A percentile compares a stretch with the other conserved stretches of the same genome.
Evolutionary conservation across 768 basidiomycete genomes (phyloP).

Genomic region (Trametes cubensis): DNA sequence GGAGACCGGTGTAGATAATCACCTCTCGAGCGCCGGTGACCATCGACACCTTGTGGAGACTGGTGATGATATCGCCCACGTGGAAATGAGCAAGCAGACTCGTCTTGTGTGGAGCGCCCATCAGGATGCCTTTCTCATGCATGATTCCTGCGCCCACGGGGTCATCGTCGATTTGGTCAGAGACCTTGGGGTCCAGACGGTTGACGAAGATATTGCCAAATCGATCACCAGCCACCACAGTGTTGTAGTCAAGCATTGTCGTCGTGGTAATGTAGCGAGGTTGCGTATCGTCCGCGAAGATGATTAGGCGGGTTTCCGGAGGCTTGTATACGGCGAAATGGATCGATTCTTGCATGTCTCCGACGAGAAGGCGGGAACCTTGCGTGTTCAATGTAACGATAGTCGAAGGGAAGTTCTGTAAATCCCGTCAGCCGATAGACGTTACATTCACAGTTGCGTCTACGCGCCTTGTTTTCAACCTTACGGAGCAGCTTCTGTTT

Average conservation of each 20-base stretch:
- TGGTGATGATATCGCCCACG: conserved; percentile 87
- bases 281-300: conserved; percentile 94
- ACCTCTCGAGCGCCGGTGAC: conserved; percentile 96
- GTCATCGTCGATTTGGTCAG: conserved; percentile 94
- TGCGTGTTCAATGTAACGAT: conserved; percentile 89
- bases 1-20: conserved; percentile 89
- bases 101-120: conserved; percentile 98
- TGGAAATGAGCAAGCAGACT: conserved; percentile 85
- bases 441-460: neutral
- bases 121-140: conserved; percentile 90
- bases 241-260: conserved; percentile 96
- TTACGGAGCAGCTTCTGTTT: conserved; percentile 97
- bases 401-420: conserved; percentile 79
- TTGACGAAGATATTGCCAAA: conserved; percentile 98
- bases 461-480: conserved; percentile 89
- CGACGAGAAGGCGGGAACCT: conserved; percentile 92
- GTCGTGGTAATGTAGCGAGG: conserved; percentile 89
- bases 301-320: conserved; percentile 87
- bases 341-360: conserved; percentile 97
- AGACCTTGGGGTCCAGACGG: conserved; percentile 80
- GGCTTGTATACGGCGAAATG: conserved; percentile 91
- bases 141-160: conserved; percentile 95
- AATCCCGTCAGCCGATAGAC: neutral
- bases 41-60: conserved; percentile 88
- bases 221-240: conserved; percentile 88